Percentiles rank a stretch among this genome's conserved stretches.
Conservation (phyloP, 208 protist species). For the Strigomonas galati region DNA sequence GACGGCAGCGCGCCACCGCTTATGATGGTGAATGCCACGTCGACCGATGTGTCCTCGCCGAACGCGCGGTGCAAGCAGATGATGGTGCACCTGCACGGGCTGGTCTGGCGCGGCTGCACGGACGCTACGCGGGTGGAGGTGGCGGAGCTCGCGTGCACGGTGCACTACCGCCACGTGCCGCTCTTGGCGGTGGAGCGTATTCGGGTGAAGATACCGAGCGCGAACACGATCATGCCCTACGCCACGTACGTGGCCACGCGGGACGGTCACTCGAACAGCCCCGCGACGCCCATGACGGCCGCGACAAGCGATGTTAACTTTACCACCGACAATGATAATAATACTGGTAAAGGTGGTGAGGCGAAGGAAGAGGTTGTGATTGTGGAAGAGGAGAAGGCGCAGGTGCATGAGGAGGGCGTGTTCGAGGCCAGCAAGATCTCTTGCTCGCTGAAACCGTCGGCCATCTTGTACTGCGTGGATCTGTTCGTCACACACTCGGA, state of each 20-base stretch:
- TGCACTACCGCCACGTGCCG: slow-evolving; percentile 12
- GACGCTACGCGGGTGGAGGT: background rate
- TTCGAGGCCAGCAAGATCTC: background rate
- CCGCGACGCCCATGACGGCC: background rate
- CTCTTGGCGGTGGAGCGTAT: slow-evolving; percentile 10
- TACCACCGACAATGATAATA: no score
- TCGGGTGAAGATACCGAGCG: background rate
- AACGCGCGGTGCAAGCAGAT: background rate
- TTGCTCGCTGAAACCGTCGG: background rate
- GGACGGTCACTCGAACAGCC: background rate
- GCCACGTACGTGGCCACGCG: background rate
- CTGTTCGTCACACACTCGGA: background rate
- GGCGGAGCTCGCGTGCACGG: background rate
- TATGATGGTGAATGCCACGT: background rate
- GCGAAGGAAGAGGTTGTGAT: background rate
- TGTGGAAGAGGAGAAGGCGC: background rate
- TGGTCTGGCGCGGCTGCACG: background rate
- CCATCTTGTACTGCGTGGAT: background rate
- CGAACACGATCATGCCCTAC: background rate
- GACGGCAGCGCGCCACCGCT: background rate
- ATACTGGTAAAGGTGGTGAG: no score
- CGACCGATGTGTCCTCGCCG: background rate
- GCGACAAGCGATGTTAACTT: background rate
- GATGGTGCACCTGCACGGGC: background rate
- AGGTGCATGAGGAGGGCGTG: background rate